Evolutionary conservation across 805 yeast genomes (phyloP).

Genomic region (Yamadazyma kitorensis): DNA sequence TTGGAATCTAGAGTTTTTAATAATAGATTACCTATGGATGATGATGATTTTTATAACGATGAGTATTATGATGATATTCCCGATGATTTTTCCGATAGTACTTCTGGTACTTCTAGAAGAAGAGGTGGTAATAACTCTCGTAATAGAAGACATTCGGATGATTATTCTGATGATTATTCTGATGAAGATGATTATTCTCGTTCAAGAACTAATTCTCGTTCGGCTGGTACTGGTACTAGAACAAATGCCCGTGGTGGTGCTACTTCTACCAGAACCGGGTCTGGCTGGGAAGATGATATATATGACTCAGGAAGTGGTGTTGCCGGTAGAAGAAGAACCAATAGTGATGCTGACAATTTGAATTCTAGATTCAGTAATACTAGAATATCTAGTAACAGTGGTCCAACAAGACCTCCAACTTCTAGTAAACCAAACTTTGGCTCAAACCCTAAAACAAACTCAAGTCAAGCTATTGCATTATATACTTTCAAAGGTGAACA

Average conservation of each 20-base stretch:
- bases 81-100: constrained; percentile 51
- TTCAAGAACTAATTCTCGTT: constrained; percentile 6
- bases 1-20: constrained; percentile 83
- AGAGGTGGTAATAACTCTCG: constrained; percentile 17
- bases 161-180: constrained; percentile 28
- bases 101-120: constrained; percentile 28
- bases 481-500: constrained; percentile 90
- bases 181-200: constrained; percentile 29
- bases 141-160: constrained; percentile 27
- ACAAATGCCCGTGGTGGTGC: constrained; percentile 18
- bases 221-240: constrained; percentile 8
- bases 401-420: constrained; percentile 37
- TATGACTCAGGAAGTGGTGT: constrained; percentile 56
- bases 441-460: constrained; percentile 30
- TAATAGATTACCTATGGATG: constrained; percentile 46
- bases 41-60: constrained; percentile 54
- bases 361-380: constrained; percentile 33
- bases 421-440: constrained; percentile 42
- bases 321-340: constrained; percentile 24
- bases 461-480: constrained; percentile 85
- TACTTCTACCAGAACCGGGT: constrained; percentile 5
- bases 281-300: constrained; percentile 81
- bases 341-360: constrained; percentile 33
- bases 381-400: constrained; percentile 20
- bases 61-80: constrained; percentile 78